Conservation (phyloP, 106 monocot species). For the Acorus gramineus region DNA sequence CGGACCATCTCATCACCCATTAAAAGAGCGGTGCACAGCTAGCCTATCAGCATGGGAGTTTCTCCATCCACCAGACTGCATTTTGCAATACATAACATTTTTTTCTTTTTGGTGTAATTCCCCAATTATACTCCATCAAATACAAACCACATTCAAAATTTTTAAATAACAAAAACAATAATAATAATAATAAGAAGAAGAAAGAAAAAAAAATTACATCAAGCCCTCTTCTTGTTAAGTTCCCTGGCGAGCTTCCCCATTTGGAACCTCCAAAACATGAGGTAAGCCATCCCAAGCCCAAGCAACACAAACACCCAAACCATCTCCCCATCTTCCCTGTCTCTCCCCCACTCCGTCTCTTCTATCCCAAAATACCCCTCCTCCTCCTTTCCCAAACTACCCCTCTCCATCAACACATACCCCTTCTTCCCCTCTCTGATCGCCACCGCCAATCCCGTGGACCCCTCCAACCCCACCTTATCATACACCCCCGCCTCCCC, state of each 20-base stretch:
- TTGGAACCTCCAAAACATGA: conserved; percentile 87
- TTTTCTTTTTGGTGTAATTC: no score
- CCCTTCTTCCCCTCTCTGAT: conserved; percentile 39
- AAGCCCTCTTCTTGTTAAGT: conserved; percentile 76
- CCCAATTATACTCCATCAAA: no score
- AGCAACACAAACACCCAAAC: conserved; percentile 45
- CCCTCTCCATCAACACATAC: conserved; percentile 27
- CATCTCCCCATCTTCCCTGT: conserved; percentile 53
- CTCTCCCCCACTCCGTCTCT: conserved; percentile 63
- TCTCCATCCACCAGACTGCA: no score
- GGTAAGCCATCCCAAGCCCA: conserved; percentile 58
- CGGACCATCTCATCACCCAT: no score
- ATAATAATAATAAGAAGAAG: no score
- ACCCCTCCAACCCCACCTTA: conserved; percentile 25
- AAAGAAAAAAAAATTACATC: neutral
- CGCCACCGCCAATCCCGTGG: conserved; percentile 16
- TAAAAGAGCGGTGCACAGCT: no score
- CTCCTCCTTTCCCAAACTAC: conserved; percentile 3
- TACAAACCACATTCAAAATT: no score
- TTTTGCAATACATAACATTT: no score
- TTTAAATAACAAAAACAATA: no score
- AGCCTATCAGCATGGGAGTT: no score
- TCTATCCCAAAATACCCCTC: conserved; percentile 23
- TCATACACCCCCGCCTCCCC: conserved; percentile 29
- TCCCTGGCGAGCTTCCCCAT: conserved; percentile 52